Evolutionary conservation across 1,139 yeast species (phyloP).

Genomic region (Lodderomyces beijingensis): DNA sequence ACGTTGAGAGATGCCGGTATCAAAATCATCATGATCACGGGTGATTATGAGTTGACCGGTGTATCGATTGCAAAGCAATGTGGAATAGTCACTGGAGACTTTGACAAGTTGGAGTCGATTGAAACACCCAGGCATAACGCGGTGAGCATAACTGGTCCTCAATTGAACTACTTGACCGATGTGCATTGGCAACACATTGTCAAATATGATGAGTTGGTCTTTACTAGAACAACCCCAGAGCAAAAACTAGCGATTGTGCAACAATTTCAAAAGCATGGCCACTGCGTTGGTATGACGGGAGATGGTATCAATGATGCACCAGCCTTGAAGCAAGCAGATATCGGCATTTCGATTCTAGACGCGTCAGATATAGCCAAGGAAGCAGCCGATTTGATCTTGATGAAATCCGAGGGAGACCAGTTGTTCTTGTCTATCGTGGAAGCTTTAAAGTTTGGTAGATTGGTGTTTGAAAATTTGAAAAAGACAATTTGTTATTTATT

Average conservation of each 20-base stretch:
- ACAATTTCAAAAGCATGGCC: conserved; percentile 42
- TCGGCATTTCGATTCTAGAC: conserved; percentile 48
- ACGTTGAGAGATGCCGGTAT: conserved; percentile 46
- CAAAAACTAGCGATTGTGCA: conserved; percentile 48
- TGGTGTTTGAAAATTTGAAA: conserved; percentile 49
- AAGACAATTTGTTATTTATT: conserved; percentile 48
- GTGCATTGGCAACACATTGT: conserved; percentile 39
- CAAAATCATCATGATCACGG: conserved; percentile 50
- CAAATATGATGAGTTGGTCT: conserved; percentile 41
- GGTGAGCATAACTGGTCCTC: conserved; percentile 38
- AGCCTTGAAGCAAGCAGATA: conserved; percentile 47
- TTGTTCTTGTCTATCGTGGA: conserved; percentile 45
- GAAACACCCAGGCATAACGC: conserved; percentile 15
- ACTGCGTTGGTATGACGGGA: conserved; percentile 49
- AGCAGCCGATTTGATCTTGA: conserved; percentile 48
- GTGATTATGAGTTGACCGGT: conserved; percentile 53
- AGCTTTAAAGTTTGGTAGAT: conserved; percentile 45
- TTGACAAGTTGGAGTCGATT: conserved; percentile 22
- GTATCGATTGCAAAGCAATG: conserved; percentile 45
- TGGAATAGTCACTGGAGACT: conserved; percentile 35
- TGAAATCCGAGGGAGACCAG: conserved; percentile 17
- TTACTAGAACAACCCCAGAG: conserved; percentile 53
- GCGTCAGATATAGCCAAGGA: conserved; percentile 59
- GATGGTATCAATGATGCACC: conserved; percentile 56
- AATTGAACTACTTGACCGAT: conserved; percentile 32